Evolutionary conservation across 2,329 filamentous ascomycete species (phyloP).

Genomic region (Fusarium kyushuense): DNA sequence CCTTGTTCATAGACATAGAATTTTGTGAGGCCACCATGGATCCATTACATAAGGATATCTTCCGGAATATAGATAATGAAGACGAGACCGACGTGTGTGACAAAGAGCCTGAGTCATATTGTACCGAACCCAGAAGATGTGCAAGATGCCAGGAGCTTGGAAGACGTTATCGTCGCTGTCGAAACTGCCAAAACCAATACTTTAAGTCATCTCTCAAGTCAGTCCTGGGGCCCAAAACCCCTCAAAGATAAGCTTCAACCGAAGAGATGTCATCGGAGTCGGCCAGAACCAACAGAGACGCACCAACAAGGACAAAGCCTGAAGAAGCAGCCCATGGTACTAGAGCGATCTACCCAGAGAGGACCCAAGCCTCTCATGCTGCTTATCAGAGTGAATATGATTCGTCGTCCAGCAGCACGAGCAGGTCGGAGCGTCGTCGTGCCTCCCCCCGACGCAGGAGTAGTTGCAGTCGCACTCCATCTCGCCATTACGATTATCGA

Average conservation of each 20-base stretch:
- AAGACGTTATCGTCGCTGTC: conserved; percentile 2
- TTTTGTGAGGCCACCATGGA: conserved; percentile 2
- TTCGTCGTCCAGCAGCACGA: background rate
- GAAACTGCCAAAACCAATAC: background rate
- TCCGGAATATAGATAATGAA: background rate
- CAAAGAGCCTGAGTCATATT: background rate
- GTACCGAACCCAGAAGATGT: background rate
- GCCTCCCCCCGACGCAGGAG: background rate
- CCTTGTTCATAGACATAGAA: background rate
- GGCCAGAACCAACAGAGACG: background rate
- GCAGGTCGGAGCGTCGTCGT: background rate
- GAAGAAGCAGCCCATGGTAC: background rate
- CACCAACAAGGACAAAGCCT: too few species aligned
- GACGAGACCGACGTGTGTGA: background rate
- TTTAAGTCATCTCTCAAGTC: conserved; percentile 4
- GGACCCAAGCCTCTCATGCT: background rate
- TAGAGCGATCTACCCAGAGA: background rate
- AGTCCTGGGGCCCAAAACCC: background rate
- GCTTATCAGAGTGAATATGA: background rate
- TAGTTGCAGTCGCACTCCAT: background rate
- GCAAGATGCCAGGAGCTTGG: conserved; percentile 7
- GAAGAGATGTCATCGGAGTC: background rate
- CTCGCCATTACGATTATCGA: background rate
- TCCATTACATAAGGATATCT: background rate
- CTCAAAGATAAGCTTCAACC: background rate